Percentiles rank a stretch among this genome's conserved stretches.
These are phyloP conservation scores for Colletotrichum paranaense DNA, from an alignment of 2,329 filamentous ascomycete genomes.

Conservation along the genomic window DNA sequence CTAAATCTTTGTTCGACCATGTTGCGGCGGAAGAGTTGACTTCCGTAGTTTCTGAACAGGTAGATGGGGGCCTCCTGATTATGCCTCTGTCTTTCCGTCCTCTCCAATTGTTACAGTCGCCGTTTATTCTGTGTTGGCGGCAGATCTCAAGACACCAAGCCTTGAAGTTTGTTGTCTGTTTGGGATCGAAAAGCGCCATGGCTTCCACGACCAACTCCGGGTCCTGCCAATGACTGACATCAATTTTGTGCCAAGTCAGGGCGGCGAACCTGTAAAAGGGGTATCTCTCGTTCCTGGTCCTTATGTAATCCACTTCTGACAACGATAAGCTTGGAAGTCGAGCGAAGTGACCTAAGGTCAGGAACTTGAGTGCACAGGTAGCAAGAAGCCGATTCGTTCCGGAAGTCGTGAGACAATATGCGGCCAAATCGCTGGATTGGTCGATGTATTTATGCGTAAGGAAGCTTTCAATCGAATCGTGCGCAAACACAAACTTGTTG, in stretches of 20 bases:
- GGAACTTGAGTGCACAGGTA: neutral
- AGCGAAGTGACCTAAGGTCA: neutral
- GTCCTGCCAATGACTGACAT: neutral
- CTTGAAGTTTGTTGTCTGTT: constrained; percentile 5
- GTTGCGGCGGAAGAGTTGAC: neutral
- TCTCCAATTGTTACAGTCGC: neutral
- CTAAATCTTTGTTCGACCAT: neutral
- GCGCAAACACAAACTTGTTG: neutral
- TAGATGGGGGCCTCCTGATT: neutral
- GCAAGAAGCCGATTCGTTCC: neutral
- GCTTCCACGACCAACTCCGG: neutral
- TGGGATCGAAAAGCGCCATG: neutral
- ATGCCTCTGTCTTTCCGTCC: neutral
- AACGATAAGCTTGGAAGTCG: neutral
- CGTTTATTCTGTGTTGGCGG: neutral
- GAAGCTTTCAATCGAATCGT: neutral
- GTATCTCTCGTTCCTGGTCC: neutral
- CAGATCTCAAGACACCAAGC: constrained; percentile 12
- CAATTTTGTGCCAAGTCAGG: neutral
- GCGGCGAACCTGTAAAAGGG: constrained; percentile 17
- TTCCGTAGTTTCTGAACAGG: neutral
- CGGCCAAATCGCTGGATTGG: neutral
- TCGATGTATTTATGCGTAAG: neutral
- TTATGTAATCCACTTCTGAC: neutral
- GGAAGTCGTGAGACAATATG: neutral